Evolutionary conservation across 495 filamentous ascomycete species (phyloP).

Genomic region (Ascodesmis nigricans): DNA sequence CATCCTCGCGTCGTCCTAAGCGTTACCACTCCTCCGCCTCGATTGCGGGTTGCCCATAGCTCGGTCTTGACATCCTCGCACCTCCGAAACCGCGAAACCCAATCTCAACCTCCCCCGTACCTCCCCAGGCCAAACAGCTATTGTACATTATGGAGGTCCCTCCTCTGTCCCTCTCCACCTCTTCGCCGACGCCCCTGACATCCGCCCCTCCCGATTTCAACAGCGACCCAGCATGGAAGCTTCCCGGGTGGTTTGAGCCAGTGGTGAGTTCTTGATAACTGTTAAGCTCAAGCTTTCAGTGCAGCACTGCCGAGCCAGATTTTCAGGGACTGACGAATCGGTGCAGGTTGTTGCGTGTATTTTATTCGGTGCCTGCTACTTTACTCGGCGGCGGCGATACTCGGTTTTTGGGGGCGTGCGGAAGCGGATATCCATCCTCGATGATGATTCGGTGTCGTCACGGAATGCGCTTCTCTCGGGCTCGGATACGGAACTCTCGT

Average conservation of each 20-base stretch:
- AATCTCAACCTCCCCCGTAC: too few species aligned
- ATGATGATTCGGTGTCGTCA: conserved; percentile 13
- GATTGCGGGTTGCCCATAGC: too few species aligned
- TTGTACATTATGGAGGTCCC: not conserved
- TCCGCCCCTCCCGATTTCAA: conserved; percentile 21
- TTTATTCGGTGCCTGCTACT: conserved; percentile 33
- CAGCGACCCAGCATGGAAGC: conserved; percentile 27
- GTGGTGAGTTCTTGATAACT: conserved; percentile 25
- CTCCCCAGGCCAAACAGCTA: too few species aligned
- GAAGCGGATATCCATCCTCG: conserved; percentile 22
- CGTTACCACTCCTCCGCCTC: too few species aligned
- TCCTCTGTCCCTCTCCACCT: not conserved
- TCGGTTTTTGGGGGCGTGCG: conserved; percentile 28
- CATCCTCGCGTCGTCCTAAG: too few species aligned
- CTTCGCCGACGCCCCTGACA: conserved; percentile 6
- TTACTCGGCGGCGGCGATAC: conserved; percentile 33
- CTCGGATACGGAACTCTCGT: not conserved
- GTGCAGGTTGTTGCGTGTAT: conserved; percentile 36
- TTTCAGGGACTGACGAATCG: conserved; percentile 1
- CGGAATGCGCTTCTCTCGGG: conserved; percentile 14
- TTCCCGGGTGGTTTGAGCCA: conserved; percentile 36
- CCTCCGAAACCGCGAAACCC: too few species aligned
- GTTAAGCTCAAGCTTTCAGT: not conserved
- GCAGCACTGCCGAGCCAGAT: not conserved
- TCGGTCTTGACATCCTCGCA: too few species aligned